Evolutionary conservation across 192 early-diverging fungal species (phyloP).

Genomic region (Linnemannia hyalina): DNA sequence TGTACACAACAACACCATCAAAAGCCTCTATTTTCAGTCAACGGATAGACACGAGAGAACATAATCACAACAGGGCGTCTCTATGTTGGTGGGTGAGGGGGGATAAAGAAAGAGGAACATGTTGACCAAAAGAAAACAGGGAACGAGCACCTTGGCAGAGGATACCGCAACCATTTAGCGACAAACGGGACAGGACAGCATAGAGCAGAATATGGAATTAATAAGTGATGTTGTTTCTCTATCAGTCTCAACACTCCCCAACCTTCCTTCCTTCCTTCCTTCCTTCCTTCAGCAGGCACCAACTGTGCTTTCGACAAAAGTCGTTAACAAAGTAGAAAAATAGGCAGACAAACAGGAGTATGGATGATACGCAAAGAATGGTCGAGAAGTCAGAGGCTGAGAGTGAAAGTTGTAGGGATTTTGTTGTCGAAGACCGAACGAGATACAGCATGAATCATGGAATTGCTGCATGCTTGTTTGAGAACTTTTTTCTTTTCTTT

Average conservation of each 20-base stretch:
- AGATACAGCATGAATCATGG: no score
- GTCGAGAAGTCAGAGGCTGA: neutral
- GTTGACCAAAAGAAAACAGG: neutral
- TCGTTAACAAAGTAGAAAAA: neutral
- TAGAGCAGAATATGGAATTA: slow-evolving; percentile 8
- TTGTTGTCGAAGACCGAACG: no score
- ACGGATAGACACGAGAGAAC: no score
- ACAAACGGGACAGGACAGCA: neutral
- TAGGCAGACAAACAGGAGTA: neutral
- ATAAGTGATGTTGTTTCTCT: neutral
- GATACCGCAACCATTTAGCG: no score
- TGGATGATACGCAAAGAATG: neutral
- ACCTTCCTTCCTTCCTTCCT: neutral
- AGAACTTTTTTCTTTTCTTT: no score
- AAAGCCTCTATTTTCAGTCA: no score
- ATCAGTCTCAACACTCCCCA: neutral
- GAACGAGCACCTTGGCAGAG: neutral
- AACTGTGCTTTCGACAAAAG: neutral
- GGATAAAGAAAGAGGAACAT: no score
- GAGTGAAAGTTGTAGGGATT: no score
- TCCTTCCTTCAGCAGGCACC: neutral
- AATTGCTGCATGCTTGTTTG: no score
- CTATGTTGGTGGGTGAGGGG: no score
- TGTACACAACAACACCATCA: no score
- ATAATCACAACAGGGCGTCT: no score